A percentile compares a stretch with the other conserved stretches of the same genome.
These are phyloP conservation scores for Phytophthora foliorum DNA, from an alignment of 352 stramenopile genomes.

Conservation along the genomic window DNA sequence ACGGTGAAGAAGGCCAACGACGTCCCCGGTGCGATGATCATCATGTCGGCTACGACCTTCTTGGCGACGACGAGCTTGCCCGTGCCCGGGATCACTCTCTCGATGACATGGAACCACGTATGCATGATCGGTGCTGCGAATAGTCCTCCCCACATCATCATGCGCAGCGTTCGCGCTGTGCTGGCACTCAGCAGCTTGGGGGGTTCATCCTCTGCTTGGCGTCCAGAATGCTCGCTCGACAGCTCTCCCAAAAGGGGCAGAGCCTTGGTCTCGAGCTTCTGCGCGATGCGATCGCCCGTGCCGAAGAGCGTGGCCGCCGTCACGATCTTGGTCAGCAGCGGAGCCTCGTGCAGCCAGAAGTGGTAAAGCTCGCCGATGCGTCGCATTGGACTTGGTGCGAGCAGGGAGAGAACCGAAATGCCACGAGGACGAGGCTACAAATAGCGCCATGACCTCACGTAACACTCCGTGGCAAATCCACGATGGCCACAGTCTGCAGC, in stretches of 20 bases:
- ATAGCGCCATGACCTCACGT: constrained; percentile 1
- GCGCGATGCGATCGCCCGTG: constrained; percentile 56
- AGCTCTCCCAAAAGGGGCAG: constrained; percentile 17
- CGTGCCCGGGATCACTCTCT: constrained; percentile 44
- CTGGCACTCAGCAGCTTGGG: constrained; percentile 18
- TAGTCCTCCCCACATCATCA: constrained; percentile 86
- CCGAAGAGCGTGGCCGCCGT: constrained; percentile 64
- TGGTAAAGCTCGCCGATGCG: constrained; percentile 47
- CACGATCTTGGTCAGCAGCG: constrained; percentile 65
- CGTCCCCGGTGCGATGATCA: constrained; percentile 43
- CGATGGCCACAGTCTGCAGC: not conserved
- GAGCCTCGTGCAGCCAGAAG: constrained; percentile 50
- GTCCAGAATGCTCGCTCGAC: constrained; percentile 2
- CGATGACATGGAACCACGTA: constrained; percentile 89
- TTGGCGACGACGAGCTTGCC: constrained; percentile 39
- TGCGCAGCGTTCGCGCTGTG: constrained; percentile 60
- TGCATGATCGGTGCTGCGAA: constrained; percentile 88
- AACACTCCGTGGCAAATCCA: not conserved
- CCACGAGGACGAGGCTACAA: constrained; percentile 11
- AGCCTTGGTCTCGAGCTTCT: constrained; percentile 38
- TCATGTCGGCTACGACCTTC: constrained; percentile 51
- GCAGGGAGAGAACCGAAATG: constrained; percentile 11
- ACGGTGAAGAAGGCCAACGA: constrained; percentile 45
- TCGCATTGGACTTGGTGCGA: constrained; percentile 27
- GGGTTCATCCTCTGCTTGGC: not conserved